These are phyloP conservation scores for Sporothrix pallida DNA, from an alignment of 2,329 filamentous ascomycete genomes.

Conservation along the genomic window DNA sequence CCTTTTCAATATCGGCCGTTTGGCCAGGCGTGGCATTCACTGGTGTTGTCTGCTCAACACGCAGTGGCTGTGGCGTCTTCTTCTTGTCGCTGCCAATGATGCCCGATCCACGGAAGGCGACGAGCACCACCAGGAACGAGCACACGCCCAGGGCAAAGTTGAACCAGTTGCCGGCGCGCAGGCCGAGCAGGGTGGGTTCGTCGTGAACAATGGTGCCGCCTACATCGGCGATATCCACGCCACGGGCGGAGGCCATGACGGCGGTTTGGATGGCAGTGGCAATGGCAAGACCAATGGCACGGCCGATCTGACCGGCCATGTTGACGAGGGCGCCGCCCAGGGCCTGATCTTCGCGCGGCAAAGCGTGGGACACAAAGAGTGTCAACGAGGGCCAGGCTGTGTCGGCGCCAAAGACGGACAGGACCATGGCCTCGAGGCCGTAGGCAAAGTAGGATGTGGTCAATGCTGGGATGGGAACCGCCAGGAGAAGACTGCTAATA, in stretches of 20 bases:
- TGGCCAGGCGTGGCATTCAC: neutral
- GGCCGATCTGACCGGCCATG: constrained; percentile 67
- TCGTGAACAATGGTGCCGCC: constrained; percentile 54
- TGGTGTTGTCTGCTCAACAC: neutral
- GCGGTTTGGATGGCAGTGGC: constrained; percentile 69
- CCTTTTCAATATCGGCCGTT: constrained; percentile 9
- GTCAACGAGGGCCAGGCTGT: constrained; percentile 69
- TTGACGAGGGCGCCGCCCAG: constrained; percentile 72
- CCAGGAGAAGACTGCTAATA: constrained; percentile 60
- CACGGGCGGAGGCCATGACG: constrained; percentile 59
- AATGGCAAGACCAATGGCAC: constrained; percentile 69
- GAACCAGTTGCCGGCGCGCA: constrained; percentile 59
- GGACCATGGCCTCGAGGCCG: constrained; percentile 68
- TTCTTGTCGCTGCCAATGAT: constrained; percentile 51
- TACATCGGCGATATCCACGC: constrained; percentile 51
- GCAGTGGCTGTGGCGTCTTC: neutral
- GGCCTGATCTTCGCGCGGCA: constrained; percentile 69
- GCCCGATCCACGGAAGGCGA: constrained; percentile 59
- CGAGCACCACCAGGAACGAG: constrained; percentile 52
- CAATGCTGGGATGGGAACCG: constrained; percentile 62
- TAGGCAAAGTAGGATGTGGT: constrained; percentile 69
- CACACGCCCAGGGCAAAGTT: constrained; percentile 56
- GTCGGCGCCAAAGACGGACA: constrained; percentile 70
- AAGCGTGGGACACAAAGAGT: constrained; percentile 67
- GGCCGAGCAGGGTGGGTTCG: constrained; percentile 52